phyloP scores from a whole-genome alignment of 192 early-diverging fungal species.

The Linnemannia exigua region DNA sequence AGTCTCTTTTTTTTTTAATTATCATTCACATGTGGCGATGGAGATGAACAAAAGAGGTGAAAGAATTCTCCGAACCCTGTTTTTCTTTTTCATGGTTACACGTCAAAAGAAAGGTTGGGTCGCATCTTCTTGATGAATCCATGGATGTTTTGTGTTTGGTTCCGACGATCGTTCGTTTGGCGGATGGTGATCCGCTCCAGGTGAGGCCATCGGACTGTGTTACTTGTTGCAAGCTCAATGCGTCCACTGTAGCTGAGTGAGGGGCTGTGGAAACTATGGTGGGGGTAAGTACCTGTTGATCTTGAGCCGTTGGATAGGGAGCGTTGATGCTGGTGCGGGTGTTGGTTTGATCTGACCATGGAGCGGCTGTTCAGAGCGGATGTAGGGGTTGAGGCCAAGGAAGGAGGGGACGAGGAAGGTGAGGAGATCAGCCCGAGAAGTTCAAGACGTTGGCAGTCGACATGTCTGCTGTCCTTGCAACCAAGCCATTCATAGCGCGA shows the following conservation, averaged over 20 bases:
- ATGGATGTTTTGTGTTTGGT: constrained; percentile 3
- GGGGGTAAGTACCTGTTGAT: background rate
- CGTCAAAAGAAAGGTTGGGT: background rate
- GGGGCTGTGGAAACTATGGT: background rate
- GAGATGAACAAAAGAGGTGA: background rate
- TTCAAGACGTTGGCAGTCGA: background rate
- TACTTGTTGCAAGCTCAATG: background rate
- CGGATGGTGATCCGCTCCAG: background rate
- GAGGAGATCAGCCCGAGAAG: background rate
- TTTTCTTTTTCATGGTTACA: background rate
- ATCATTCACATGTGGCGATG: background rate
- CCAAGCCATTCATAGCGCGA: constrained; percentile 11
- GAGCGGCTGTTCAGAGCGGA: background rate
- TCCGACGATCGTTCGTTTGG: constrained; percentile 3
- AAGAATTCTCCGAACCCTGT: background rate
- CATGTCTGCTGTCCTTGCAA: background rate
- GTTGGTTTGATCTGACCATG: background rate
- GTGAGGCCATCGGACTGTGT: background rate
- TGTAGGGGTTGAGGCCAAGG: background rate
- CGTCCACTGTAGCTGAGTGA: background rate
- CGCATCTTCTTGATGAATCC: constrained; percentile 3
- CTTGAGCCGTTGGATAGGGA: background rate
- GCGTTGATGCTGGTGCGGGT: background rate
- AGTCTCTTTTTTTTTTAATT: too few species aligned
- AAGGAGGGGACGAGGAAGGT: background rate